Evolutionary conservation across 148 eudicot genomes (phyloP).

Genomic region (Rhododendron ovatum): DNA sequence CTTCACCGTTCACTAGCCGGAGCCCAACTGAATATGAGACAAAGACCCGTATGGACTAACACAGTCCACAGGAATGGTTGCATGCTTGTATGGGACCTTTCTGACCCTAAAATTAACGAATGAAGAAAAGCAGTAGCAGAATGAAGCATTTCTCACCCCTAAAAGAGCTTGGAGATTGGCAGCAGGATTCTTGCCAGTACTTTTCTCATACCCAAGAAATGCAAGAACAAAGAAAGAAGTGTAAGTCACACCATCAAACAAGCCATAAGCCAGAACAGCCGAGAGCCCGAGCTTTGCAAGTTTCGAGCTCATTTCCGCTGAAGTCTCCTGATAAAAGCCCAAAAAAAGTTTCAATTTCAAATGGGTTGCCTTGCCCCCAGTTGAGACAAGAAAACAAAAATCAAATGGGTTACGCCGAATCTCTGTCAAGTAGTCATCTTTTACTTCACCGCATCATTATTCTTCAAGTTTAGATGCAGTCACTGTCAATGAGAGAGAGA

Average conservation of each 20-base stretch:
- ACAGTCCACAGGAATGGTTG: neutral
- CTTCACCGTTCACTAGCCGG: neutral
- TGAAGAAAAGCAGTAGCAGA: neutral
- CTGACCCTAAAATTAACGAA: neutral
- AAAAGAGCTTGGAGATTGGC: constrained; percentile 50
- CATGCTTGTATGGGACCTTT: neutral
- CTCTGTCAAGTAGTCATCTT: neutral
- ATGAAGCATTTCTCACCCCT: constrained; percentile 31
- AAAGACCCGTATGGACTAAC: neutral
- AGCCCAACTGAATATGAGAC: neutral
- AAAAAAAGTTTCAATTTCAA: neutral
- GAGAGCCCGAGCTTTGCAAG: neutral
- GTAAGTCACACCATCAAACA: constrained; percentile 39
- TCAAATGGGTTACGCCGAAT: neutral
- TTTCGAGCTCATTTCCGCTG: neutral
- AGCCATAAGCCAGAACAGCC: neutral
- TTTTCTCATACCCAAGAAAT: constrained; percentile 58
- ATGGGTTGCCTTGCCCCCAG: neutral
- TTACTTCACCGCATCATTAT: neutral
- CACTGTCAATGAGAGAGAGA: neutral
- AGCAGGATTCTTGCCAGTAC: constrained; percentile 63
- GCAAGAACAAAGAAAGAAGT: constrained; percentile 56
- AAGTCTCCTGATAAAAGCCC: neutral
- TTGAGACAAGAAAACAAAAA: neutral
- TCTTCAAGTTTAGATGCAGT: neutral